phyloP scores from a whole-genome alignment of 306 rosid species.

The Citrullus mucosospermus region DNA sequence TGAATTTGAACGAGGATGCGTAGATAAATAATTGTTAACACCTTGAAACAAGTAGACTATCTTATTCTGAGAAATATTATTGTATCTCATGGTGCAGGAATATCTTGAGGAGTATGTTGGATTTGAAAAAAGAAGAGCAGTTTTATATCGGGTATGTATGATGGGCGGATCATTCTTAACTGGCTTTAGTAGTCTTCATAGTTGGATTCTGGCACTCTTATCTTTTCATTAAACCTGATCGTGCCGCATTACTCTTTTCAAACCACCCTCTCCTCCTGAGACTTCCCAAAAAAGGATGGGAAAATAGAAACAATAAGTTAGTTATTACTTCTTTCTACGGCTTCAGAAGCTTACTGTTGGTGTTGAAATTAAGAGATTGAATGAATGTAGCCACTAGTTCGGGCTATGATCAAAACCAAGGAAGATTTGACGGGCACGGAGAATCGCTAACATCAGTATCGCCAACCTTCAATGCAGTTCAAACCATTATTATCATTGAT shows the following conservation, averaged over 20 bases:
- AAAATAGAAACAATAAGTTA: neutral
- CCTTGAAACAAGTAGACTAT: neutral
- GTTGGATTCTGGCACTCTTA: neutral
- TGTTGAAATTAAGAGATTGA: no score
- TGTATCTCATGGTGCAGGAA: conserved; percentile 41
- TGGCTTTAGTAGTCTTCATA: neutral
- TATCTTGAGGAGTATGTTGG: conserved; percentile 84
- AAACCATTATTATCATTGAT: no score
- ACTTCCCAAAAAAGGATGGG: neutral
- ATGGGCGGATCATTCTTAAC: neutral
- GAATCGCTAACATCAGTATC: no score
- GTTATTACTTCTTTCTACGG: neutral
- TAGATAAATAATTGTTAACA: neutral
- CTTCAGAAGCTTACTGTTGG: neutral
- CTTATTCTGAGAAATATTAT: conserved; percentile 1
- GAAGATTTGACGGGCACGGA: no score
- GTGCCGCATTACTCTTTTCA: neutral
- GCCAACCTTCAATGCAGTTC: no score
- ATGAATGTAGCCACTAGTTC: no score
- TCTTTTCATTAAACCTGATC: neutral
- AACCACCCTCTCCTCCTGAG: neutral
- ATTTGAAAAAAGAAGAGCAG: conserved; percentile 47
- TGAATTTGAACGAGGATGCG: neutral
- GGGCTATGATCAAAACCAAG: no score
- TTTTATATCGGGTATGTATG: conserved; percentile 60